Percentiles rank a stretch among this genome's conserved stretches.
These are phyloP conservation scores for Tetragonia tetragonoides DNA, from an alignment of 148 eudicot species.

Conservation along the genomic window DNA sequence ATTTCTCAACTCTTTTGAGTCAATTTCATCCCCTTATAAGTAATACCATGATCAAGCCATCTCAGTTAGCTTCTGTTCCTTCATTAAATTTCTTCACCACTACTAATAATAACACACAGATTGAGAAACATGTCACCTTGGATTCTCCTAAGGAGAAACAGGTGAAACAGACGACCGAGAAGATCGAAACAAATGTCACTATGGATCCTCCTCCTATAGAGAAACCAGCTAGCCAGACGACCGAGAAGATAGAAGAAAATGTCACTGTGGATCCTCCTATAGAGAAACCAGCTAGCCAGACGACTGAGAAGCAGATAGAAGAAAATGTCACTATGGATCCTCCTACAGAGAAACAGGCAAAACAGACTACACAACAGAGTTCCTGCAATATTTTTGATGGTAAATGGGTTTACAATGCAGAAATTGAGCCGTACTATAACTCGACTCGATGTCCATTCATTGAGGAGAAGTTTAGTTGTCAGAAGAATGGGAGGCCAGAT, in stretches of 20 bases:
- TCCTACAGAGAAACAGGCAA: not conserved
- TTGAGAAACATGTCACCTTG: too few relatives aligned
- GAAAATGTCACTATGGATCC: too few relatives aligned
- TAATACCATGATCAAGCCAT: too few relatives aligned
- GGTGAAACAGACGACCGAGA: too few relatives aligned
- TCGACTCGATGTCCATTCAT: slow-evolving; percentile 36
- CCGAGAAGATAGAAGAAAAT: not conserved
- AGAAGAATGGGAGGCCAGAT: slow-evolving; percentile 49
- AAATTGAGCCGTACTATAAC: slow-evolving; percentile 20
- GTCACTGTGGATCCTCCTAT: not conserved
- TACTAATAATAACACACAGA: too few relatives aligned
- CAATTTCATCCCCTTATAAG: not conserved
- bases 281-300: not conserved
- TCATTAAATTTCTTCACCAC: too few relatives aligned
- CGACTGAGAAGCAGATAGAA: not conserved
- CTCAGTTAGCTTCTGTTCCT: too few relatives aligned
- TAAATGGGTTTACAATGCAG: slow-evolving; percentile 42
- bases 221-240: too few relatives aligned
- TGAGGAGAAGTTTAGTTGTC: slow-evolving; percentile 50
- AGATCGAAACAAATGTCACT: not conserved
- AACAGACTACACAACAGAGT: too few relatives aligned
- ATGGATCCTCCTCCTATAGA: not conserved
- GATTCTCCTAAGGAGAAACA: too few relatives aligned
- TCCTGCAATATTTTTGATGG: slow-evolving; percentile 44
- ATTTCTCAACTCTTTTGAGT: too few relatives aligned